These are phyloP conservation scores for Dactylonectria macrodidyma DNA, from an alignment of 2,329 filamentous ascomycete species.

Conservation along the genomic window DNA sequence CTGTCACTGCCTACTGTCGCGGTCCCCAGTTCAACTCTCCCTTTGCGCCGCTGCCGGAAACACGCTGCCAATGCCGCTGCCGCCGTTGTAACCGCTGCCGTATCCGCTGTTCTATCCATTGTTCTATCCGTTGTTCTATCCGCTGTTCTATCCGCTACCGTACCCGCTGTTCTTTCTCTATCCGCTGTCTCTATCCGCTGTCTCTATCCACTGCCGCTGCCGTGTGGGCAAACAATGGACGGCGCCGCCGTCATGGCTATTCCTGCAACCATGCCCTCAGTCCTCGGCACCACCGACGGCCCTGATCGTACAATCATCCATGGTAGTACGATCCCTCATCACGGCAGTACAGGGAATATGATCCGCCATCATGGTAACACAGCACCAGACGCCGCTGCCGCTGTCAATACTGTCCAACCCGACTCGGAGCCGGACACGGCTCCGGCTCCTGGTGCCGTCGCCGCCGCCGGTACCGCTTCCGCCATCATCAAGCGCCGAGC, in stretches of 20 bases:
- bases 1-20: slow-evolving; percentile 8
- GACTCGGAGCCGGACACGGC: slow-evolving; percentile 26
- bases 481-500: slow-evolving; percentile 62
- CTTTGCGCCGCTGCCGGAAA: slow-evolving; percentile 20
- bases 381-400: slow-evolving; percentile 12
- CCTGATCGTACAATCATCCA: slow-evolving; percentile 16
- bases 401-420: slow-evolving; percentile 3
- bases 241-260: slow-evolving; percentile 23
- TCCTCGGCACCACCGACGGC: slow-evolving; percentile 12
- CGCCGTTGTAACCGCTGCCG: not conserved
- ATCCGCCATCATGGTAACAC: slow-evolving; percentile 5
- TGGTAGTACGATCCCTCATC: no score
- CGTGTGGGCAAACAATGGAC: slow-evolving; percentile 28
- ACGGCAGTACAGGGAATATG: no score
- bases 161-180: no score
- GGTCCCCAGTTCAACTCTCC: slow-evolving; percentile 4
- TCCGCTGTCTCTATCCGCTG: no score
- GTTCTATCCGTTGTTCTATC: not conserved
- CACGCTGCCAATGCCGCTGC: slow-evolving; percentile 9
- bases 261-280: slow-evolving; percentile 16
- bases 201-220: not conserved
- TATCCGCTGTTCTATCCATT: not conserved
- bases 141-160: not conserved
- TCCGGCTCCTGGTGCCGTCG: not conserved
- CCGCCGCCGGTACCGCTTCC: slow-evolving; percentile 23